phyloP scores from a whole-genome alignment of 495 filamentous ascomycete species.

The Penicillium daleae region DNA sequence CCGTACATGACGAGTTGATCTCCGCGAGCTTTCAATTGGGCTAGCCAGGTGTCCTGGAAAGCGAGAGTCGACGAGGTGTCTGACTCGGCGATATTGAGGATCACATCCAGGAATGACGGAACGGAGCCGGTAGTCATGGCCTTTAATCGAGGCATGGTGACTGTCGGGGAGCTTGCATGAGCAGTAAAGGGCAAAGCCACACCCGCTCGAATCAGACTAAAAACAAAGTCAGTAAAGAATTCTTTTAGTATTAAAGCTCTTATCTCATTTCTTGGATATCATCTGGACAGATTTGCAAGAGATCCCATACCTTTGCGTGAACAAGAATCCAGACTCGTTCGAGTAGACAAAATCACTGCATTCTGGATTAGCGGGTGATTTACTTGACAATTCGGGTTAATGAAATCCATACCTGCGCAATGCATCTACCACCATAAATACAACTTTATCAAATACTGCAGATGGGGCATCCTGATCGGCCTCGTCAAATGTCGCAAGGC shows the following conservation, averaged over 20 bases:
- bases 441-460: conserved; percentile 80
- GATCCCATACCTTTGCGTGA: conserved; percentile 77
- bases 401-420: conserved; percentile 69
- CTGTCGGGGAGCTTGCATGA: conserved; percentile 93
- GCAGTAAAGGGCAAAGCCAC: conserved; percentile 91
- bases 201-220: conserved; percentile 81
- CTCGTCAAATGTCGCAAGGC: conserved; percentile 68
- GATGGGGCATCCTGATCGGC: conserved; percentile 43
- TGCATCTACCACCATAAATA: conserved; percentile 99
- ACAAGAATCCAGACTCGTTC: conserved; percentile 77
- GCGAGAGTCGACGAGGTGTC: conserved; percentile 86
- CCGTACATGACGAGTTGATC: conserved; percentile 92
- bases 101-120: conserved; percentile 94
- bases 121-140: conserved; percentile 96
- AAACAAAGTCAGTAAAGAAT: conserved; percentile 11
- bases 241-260: conserved; percentile 2
- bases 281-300: background rate
- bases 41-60: conserved; percentile 91
- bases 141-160: conserved; percentile 98
- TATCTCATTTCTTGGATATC: background rate
- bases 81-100: conserved; percentile 93
- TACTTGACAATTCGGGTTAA: background rate
- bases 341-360: conserved; percentile 95
- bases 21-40: conserved; percentile 78
- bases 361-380: conserved; percentile 16